Percentiles rank a stretch among this genome's conserved stretches.
phyloP scores from a whole-genome alignment of 2,329 filamentous ascomycete species.

The Bisporella sp. region DNA sequence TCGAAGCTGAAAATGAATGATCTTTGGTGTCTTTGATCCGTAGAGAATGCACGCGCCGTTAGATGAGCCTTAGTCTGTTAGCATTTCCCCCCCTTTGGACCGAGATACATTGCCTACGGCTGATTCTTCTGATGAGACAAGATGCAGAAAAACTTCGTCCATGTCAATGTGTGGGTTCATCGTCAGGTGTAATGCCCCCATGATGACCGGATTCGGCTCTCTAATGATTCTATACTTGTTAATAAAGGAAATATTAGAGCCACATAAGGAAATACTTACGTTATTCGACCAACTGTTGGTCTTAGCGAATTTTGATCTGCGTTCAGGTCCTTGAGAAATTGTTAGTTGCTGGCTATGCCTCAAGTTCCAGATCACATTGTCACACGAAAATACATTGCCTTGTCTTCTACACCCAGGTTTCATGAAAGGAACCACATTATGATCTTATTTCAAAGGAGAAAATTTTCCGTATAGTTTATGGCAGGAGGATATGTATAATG shows the following conservation, averaged over 20 bases:
- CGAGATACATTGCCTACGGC: conserved; percentile 31
- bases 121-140: conserved; percentile 42
- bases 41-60: conserved; percentile 13
- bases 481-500: no score
- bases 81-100: not conserved
- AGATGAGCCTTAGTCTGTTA: conserved; percentile 10
- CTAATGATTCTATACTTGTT: conserved; percentile 38
- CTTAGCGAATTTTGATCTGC: conserved; percentile 10
- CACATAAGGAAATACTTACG: conserved; percentile 2
- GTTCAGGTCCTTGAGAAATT: conserved; percentile 16
- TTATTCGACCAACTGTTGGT: conserved; percentile 18
- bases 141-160: conserved; percentile 49
- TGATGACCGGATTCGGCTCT: conserved; percentile 53
- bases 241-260: not conserved
- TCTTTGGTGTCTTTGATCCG: conserved; percentile 40
- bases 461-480: no score
- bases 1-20: conserved; percentile 59
- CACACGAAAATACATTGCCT: no score
- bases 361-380: no score
- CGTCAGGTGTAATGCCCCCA: conserved; percentile 52
- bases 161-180: conserved; percentile 53
- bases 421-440: no score
- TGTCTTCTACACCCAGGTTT: no score
- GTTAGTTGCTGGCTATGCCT: not conserved
- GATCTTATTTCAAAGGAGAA: no score